Conservation (phyloP, 176 grass and related monocot genomes). For the Phoenix roebelenii region DNA sequence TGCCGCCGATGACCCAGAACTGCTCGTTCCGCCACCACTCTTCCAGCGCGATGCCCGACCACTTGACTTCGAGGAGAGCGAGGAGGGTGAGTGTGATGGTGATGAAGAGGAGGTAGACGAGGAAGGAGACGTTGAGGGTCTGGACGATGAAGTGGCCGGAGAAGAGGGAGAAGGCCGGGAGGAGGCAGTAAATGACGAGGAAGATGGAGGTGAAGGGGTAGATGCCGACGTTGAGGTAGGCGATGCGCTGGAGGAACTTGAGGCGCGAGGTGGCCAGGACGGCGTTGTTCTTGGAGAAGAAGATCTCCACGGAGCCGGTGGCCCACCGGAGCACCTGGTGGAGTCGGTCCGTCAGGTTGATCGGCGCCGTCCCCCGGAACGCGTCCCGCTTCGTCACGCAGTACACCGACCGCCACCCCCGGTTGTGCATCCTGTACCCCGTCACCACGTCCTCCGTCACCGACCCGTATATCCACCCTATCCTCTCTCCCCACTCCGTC, state of each 20-base stretch:
- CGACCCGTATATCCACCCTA: constrained; percentile 93
- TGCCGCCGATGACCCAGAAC: constrained; percentile 40
- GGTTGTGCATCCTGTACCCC: constrained; percentile 84
- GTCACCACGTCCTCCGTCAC: constrained; percentile 94
- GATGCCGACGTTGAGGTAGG: constrained; percentile 41
- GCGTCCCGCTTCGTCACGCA: constrained; percentile 85
- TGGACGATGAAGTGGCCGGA: constrained; percentile 35
- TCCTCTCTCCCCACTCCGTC: constrained; percentile 63
- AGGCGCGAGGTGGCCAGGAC: constrained; percentile 51
- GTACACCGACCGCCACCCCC: constrained; percentile 92
- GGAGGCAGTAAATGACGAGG: constrained; percentile 25
- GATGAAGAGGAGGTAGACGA: constrained; percentile 35
- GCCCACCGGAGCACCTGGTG: constrained; percentile 97
- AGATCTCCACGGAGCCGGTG: constrained; percentile 82
- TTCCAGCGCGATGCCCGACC: constrained; percentile 33
- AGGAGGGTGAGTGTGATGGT: constrained; percentile 35
- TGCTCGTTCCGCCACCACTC: constrained; percentile 41
- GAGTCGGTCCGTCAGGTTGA: constrained; percentile 87
- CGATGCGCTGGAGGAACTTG: constrained; percentile 74
- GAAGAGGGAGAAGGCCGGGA: constrained; percentile 32
- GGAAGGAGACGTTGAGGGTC: constrained; percentile 22
- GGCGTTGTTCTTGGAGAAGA: constrained; percentile 92
- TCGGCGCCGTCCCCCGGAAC: constrained; percentile 80
- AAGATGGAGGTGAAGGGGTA: constrained; percentile 42
- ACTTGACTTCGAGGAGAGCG: constrained; percentile 36